These are phyloP conservation scores for Calonectria multiphialidica DNA, from an alignment of 2,329 filamentous ascomycete species.

Conservation along the genomic window DNA sequence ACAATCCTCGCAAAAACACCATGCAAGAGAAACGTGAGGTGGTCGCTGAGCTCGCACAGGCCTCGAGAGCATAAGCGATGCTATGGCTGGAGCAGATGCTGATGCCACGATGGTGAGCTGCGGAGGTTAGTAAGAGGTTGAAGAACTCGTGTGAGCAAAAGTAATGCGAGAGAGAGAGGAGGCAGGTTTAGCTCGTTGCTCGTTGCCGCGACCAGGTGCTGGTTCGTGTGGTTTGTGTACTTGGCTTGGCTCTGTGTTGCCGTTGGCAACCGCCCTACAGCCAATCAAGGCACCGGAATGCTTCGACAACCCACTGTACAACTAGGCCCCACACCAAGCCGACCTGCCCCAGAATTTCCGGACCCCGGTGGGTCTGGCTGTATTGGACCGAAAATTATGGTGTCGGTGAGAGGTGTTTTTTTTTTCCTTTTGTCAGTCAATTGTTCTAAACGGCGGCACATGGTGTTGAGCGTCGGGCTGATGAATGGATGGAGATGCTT, in stretches of 20 bases:
- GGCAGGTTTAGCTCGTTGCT: constrained; percentile 27
- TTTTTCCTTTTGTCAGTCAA: not conserved
- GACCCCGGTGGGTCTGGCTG: not conserved
- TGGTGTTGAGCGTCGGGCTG: not conserved
- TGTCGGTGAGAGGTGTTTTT: not conserved
- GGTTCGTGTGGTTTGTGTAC: constrained; percentile 49
- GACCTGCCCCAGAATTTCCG: not conserved
- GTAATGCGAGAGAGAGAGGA: constrained; percentile 27
- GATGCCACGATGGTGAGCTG: constrained; percentile 27
- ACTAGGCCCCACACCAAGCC: constrained; percentile 6
- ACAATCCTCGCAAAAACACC: constrained; percentile 42
- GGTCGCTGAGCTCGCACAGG: constrained; percentile 23
- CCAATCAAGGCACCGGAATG: not conserved
- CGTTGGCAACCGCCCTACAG: constrained; percentile 41
- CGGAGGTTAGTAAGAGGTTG: constrained; percentile 37
- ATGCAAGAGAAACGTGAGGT: constrained; percentile 41
- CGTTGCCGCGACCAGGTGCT: constrained; percentile 27
- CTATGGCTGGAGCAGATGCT: constrained; percentile 27
- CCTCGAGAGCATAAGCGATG: constrained; percentile 45
- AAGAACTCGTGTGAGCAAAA: constrained; percentile 29
- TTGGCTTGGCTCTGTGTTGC: constrained; percentile 46
- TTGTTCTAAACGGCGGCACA: not conserved
- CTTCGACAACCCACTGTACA: constrained; percentile 5
- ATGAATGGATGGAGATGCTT: not conserved
- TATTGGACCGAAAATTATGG: not conserved